phyloP scores from a whole-genome alignment of 345 rosid species.

The Ceriops zippeliana region DNA sequence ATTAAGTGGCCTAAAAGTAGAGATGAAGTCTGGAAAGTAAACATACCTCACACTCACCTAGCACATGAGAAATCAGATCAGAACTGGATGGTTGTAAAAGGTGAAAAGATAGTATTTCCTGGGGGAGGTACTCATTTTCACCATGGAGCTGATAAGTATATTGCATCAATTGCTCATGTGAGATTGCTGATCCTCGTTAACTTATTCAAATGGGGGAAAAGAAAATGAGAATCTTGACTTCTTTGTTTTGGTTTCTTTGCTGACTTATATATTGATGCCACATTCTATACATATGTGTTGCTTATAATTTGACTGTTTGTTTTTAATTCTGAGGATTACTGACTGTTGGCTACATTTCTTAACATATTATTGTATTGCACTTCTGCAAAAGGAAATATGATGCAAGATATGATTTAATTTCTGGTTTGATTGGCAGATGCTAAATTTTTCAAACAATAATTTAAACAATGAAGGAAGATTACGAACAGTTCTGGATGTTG shows the following conservation, averaged over 20 bases:
- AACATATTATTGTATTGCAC: not conserved
- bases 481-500: conserved; percentile 94
- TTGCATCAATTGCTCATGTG: conserved; percentile 91
- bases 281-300: not conserved
- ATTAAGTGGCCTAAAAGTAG: conserved; percentile 98
- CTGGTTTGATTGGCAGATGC: conserved; percentile 69
- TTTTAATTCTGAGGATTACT: conserved; percentile 4
- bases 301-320: conserved; percentile 2
- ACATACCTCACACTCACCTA: conserved; percentile 99
- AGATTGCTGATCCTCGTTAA: conserved; percentile 22
- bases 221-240: not conserved
- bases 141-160: conserved; percentile 97
- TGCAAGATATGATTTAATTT: conserved; percentile 2
- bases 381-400: no score
- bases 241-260: conserved; percentile 5
- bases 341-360: not conserved
- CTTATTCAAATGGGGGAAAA: conserved; percentile 1
- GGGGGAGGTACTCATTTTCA: conserved; percentile 99
- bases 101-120: conserved; percentile 85
- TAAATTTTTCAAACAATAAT: conserved; percentile 65
- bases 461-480: conserved; percentile 73
- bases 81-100: conserved; percentile 99
- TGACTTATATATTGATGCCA: not conserved
- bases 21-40: conserved; percentile 98
- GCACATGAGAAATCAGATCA: conserved; percentile 98